Percentiles rank a stretch among this genome's conserved stretches.
Evolutionary conservation across 768 basidiomycete genomes (phyloP).

Genomic region (Amanita jacksonii): DNA sequence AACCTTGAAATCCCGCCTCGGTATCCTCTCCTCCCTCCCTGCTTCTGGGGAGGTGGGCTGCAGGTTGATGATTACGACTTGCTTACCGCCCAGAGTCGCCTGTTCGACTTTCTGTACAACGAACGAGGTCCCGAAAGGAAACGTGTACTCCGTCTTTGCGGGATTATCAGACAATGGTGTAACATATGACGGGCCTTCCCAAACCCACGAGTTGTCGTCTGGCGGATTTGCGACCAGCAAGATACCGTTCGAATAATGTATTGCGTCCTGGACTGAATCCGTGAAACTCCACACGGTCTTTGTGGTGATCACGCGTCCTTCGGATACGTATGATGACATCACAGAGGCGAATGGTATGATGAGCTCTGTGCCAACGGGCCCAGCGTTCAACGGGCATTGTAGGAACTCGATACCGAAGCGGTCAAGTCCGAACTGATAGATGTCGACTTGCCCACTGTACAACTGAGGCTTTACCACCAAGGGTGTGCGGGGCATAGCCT

Average conservation of each 20-base stretch:
- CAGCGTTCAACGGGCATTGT: too few relatives aligned
- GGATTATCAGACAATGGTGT: conserved; percentile 1
- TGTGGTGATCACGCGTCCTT: conserved; percentile 6
- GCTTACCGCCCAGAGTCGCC: not conserved
- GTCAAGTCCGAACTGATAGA: conserved; percentile 7
- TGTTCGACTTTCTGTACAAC: not conserved
- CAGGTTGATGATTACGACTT: not conserved
- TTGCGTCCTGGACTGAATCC: conserved; percentile 4
- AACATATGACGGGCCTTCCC: conserved; percentile 1
- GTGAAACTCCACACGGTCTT: conserved; percentile 12
- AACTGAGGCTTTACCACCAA: conserved; percentile 1
- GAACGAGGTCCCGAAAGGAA: too few relatives aligned
- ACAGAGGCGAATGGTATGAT: not conserved
- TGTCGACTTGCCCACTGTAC: conserved; percentile 12
- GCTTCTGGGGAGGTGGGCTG: not conserved
- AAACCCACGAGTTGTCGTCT: not conserved
- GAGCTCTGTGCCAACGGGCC: not conserved
- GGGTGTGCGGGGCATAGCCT: conserved; percentile 9
- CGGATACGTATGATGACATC: too few relatives aligned
- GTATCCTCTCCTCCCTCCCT: not conserved
- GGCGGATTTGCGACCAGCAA: conserved; percentile 8
- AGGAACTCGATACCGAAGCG: conserved; percentile 4
- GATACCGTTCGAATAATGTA: conserved; percentile 11
- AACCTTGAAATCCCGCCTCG: too few relatives aligned
- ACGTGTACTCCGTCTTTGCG: conserved; percentile 1